These are phyloP conservation scores for Pichia insulana DNA, from an alignment of 805 yeast genomes.

Conservation along the genomic window DNA sequence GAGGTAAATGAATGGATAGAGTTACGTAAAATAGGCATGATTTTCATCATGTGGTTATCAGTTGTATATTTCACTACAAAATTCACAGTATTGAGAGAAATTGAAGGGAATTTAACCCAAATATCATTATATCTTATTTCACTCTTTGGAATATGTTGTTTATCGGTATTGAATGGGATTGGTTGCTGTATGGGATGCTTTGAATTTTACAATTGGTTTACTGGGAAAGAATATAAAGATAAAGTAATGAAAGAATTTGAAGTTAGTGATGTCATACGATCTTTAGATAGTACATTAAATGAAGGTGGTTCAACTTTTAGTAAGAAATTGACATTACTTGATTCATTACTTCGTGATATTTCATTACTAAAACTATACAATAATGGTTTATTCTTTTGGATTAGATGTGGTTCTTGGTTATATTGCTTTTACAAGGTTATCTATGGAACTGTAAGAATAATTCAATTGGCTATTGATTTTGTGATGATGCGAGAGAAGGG, in stretches of 20 bases:
- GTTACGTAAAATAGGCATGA: slow-evolving; percentile 8
- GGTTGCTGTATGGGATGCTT: slow-evolving; percentile 42
- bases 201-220: slow-evolving; percentile 14
- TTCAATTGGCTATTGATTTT: background rate
- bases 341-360: slow-evolving; percentile 27
- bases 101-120: slow-evolving; percentile 11
- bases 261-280: slow-evolving; percentile 15
- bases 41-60: slow-evolving; percentile 27
- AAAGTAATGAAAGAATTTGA: slow-evolving; percentile 18
- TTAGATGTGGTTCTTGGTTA: slow-evolving; percentile 27
- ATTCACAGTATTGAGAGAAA: background rate
- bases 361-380: slow-evolving; percentile 28
- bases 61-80: slow-evolving; percentile 25
- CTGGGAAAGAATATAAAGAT: background rate
- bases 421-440: slow-evolving; percentile 43
- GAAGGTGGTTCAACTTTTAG: too few species aligned
- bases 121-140: slow-evolving; percentile 38
- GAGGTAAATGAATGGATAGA: background rate
- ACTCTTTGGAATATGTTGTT: slow-evolving; percentile 40
- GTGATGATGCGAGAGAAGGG: background rate
- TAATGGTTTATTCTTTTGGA: background rate
- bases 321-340: background rate
- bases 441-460: slow-evolving; percentile 1
- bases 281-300: too few species aligned
- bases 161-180: slow-evolving; percentile 43